phyloP scores from a whole-genome alignment of 192 early-diverging fungal genomes.

The Coemansia aciculifera region DNA sequence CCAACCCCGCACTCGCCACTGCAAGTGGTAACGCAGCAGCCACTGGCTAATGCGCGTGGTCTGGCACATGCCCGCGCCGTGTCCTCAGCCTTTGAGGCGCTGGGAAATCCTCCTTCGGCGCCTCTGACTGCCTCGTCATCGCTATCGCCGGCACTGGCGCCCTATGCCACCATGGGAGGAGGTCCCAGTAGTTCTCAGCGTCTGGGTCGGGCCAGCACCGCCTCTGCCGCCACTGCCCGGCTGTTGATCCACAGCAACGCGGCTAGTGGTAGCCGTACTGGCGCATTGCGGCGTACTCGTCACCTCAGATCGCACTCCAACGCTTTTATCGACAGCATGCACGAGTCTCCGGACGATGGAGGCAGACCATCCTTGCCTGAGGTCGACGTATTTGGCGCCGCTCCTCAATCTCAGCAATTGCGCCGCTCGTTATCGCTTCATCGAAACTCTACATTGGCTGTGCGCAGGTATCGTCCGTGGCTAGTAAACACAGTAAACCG shows the following conservation, averaged over 20 bases:
- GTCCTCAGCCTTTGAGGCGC: constrained; percentile 47
- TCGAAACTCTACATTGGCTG: not conserved
- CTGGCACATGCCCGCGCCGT: constrained; percentile 44
- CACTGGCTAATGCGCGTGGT: constrained; percentile 26
- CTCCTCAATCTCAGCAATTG: constrained; percentile 7
- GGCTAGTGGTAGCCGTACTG: constrained; percentile 3
- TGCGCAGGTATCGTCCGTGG: constrained; percentile 49
- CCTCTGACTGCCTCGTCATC: constrained; percentile 12
- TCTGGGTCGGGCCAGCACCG: not conserved
- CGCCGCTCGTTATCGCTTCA: constrained; percentile 35
- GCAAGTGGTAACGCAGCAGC: constrained; percentile 1
- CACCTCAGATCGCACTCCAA: constrained; percentile 23
- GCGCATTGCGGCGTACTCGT: constrained; percentile 23
- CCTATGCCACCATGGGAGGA: constrained; percentile 7
- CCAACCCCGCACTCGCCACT: constrained; percentile 26
- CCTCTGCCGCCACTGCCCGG: not conserved
- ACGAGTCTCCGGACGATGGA: not conserved
- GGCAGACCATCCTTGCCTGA: not conserved
- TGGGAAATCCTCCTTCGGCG: constrained; percentile 16
- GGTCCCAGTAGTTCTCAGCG: not conserved
- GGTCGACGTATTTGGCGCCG: constrained; percentile 6
- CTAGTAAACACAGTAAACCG: constrained; percentile 40
- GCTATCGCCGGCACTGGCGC: constrained; percentile 27
- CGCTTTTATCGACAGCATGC: constrained; percentile 9
- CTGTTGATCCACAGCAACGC: not conserved